Percentiles rank a stretch among this genome's conserved stretches.
phyloP scores from a whole-genome alignment of 768 basidiomycete species.

The Lentinula sp. region DNA sequence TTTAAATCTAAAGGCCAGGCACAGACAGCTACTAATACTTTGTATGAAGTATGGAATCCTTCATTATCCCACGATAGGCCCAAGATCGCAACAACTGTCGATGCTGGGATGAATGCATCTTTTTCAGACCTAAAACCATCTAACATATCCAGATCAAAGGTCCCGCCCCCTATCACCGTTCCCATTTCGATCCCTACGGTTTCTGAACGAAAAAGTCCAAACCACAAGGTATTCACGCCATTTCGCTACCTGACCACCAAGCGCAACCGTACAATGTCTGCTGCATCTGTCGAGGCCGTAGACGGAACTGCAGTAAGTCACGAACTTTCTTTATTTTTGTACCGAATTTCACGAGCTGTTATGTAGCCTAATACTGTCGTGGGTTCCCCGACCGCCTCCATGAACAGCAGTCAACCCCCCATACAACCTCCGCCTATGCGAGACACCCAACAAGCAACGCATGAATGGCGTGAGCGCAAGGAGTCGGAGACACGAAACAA shows the following conservation, averaged over 20 bases:
- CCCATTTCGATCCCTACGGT: constrained; percentile 21
- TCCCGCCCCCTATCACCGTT: constrained; percentile 17
- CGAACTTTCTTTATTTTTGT: constrained; percentile 3
- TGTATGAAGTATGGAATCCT: background rate
- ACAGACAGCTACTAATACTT: background rate
- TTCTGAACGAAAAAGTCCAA: constrained; percentile 32
- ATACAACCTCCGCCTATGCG: constrained; percentile 53
- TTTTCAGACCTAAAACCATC: background rate
- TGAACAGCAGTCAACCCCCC: constrained; percentile 51
- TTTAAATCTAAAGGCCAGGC: constrained; percentile 19
- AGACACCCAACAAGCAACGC: constrained; percentile 58
- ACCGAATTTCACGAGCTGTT: constrained; percentile 9
- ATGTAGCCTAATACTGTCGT: constrained; percentile 62
- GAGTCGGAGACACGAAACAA: constrained; percentile 31
- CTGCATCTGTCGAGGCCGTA: constrained; percentile 71
- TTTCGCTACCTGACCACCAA: constrained; percentile 57
- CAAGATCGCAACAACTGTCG: background rate
- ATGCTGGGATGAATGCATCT: background rate
- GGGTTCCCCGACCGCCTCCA: constrained; percentile 70
- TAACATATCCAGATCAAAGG: constrained; percentile 4
- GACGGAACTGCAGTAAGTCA: constrained; percentile 71
- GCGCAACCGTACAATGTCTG: constrained; percentile 62
- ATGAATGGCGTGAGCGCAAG: constrained; percentile 66
- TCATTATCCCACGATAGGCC: background rate
- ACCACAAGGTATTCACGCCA: constrained; percentile 49